These are phyloP conservation scores for Hanseniaspora vineae DNA, from an alignment of 805 yeast genomes.

Conservation along the genomic window DNA sequence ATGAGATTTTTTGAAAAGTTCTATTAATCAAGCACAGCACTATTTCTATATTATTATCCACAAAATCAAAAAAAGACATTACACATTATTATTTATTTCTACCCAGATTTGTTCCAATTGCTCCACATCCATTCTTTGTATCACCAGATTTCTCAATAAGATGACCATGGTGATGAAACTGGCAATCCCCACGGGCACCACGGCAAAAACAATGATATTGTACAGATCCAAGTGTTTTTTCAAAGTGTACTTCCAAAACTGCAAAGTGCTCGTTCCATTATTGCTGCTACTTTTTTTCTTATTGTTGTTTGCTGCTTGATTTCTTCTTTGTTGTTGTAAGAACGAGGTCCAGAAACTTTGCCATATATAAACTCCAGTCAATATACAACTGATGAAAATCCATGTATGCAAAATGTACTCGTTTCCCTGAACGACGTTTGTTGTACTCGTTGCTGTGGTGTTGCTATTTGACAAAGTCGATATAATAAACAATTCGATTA, in stretches of 20 bases:
- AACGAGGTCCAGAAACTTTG: slow-evolving; percentile 84
- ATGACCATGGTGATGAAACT: slow-evolving; percentile 88
- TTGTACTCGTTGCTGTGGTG: background rate
- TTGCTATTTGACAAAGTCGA: slow-evolving; percentile 39
- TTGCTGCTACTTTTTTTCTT: background rate
- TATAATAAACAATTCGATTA: slow-evolving; percentile 55
- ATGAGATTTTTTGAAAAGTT: no score
- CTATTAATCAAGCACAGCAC: background rate
- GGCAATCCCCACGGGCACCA: slow-evolving; percentile 94
- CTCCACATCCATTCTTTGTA: slow-evolving; percentile 52
- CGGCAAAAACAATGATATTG: slow-evolving; percentile 88
- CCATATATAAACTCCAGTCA: slow-evolving; percentile 67
- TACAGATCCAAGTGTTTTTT: slow-evolving; percentile 70
- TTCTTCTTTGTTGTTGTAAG: slow-evolving; percentile 31
- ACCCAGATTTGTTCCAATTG: slow-evolving; percentile 16
- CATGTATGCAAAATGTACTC: slow-evolving; percentile 76
- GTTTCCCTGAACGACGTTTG: slow-evolving; percentile 26
- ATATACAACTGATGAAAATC: slow-evolving; percentile 77
- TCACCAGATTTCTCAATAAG: slow-evolving; percentile 58
- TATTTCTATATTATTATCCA: background rate
- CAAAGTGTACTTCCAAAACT: slow-evolving; percentile 13
- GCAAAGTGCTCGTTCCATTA: slow-evolving; percentile 2
- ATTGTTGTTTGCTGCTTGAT: slow-evolving; percentile 7
- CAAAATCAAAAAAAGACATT: background rate
- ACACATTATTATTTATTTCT: slow-evolving; percentile 2